phyloP scores from a whole-genome alignment of 306 rosid genomes.

The Carpinus fangiana region DNA sequence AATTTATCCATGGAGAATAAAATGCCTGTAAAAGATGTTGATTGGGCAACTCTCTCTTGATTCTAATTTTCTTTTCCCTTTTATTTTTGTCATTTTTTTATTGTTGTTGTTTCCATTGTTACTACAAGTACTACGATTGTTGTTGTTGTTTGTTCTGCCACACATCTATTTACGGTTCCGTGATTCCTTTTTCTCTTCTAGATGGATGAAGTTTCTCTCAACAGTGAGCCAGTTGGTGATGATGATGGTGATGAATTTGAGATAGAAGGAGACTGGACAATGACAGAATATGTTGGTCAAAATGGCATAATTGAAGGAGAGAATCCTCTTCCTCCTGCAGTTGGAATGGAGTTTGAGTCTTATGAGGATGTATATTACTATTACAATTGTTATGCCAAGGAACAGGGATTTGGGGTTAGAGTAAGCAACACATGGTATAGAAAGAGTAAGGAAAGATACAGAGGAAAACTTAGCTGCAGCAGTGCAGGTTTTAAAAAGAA shows the following conservation, averaged over 20 bases:
- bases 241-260: constrained; percentile 59
- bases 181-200: not conserved
- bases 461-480: constrained; percentile 84
- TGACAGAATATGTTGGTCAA: constrained; percentile 52
- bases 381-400: constrained; percentile 74
- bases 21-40: not conserved
- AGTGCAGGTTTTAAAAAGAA: constrained; percentile 80
- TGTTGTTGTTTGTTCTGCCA: not conserved
- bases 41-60: not conserved
- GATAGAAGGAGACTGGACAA: constrained; percentile 54
- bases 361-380: constrained; percentile 75
- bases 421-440: constrained; percentile 79
- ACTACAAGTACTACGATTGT: not conserved
- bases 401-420: constrained; percentile 77
- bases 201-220: constrained; percentile 73
- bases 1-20: not conserved
- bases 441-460: constrained; percentile 70
- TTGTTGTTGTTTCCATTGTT: not conserved
- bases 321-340: constrained; percentile 62
- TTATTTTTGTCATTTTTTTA: not conserved
- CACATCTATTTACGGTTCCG: not conserved
- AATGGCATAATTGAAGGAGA: constrained; percentile 52
- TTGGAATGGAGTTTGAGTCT: constrained; percentile 78
- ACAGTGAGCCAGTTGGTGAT: constrained; percentile 59
- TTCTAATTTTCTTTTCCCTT: not conserved